Percentiles rank a stretch among this genome's conserved stretches.
Conservation (phyloP, 2,329 filamentous ascomycete genomes). For the Xylariaceae sp. region DNA sequence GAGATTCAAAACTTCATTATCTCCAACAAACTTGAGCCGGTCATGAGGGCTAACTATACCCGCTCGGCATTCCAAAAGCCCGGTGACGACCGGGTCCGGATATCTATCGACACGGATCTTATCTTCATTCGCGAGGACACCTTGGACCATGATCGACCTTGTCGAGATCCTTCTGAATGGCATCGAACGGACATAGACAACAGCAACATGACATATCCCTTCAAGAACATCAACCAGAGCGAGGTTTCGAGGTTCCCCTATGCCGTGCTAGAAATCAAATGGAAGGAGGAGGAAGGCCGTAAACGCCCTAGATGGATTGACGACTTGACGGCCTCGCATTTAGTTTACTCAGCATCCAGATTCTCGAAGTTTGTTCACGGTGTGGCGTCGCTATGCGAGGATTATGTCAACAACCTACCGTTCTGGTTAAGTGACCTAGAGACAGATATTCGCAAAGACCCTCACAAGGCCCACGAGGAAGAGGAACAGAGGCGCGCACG, state of each 20-base stretch:
- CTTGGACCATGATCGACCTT: slow-evolving; percentile 78
- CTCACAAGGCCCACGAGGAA: slow-evolving; percentile 82
- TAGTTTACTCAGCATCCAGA: slow-evolving; percentile 81
- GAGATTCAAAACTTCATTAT: slow-evolving; percentile 78
- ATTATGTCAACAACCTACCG: slow-evolving; percentile 91
- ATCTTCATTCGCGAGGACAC: slow-evolving; percentile 78
- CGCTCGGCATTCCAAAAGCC: slow-evolving; percentile 97
- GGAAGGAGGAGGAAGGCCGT: slow-evolving; percentile 60
- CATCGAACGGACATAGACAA: slow-evolving; percentile 88
- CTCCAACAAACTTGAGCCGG: slow-evolving; percentile 72
- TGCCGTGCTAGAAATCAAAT: slow-evolving; percentile 87
- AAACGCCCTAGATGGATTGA: slow-evolving; percentile 82
- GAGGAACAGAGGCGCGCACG: slow-evolving; percentile 81
- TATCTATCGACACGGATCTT: slow-evolving; percentile 89
- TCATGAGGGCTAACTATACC: slow-evolving; percentile 87
- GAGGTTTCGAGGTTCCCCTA: slow-evolving; percentile 90
- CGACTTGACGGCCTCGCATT: slow-evolving; percentile 86
- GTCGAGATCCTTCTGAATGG: slow-evolving; percentile 84
- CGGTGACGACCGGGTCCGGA: slow-evolving; percentile 80
- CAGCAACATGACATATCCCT: slow-evolving; percentile 78
- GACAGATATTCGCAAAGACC: slow-evolving; percentile 89
- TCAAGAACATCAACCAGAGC: slow-evolving; percentile 79
- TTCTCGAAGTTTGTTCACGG: slow-evolving; percentile 99
- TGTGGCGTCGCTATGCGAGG: slow-evolving; percentile 85
- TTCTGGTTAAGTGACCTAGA: slow-evolving; percentile 95